phyloP scores from a whole-genome alignment of 305 asterid species.

The Fraxinus baroniana region DNA sequence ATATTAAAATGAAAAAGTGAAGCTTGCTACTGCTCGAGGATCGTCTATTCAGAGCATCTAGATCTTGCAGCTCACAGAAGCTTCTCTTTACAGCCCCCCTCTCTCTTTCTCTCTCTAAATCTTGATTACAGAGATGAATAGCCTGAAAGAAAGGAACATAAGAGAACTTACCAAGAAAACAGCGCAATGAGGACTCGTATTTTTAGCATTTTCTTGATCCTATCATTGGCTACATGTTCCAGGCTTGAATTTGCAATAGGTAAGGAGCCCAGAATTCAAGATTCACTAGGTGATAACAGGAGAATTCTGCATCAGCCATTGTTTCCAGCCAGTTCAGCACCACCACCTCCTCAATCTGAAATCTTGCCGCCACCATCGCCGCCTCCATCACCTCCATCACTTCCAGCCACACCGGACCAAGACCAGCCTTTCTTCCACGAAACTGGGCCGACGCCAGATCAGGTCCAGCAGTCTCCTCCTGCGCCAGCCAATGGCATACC shows the following conservation, averaged over 20 bases:
- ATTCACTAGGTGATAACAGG: conserved; percentile 33
- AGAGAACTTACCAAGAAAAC: conserved; percentile 2
- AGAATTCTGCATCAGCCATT: conserved; percentile 83
- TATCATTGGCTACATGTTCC: conserved; percentile 21
- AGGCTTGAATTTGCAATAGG: conserved; percentile 22
- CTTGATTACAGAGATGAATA: conserved; percentile 39
- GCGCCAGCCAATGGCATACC: conserved; percentile 37
- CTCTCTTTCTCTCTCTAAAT: neutral
- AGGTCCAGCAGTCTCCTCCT: conserved; percentile 45
- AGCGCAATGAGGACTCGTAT: conserved; percentile 47
- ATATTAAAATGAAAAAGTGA: conserved; percentile 24
- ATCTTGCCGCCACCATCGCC: conserved; percentile 23
- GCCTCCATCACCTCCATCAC: conserved; percentile 11
- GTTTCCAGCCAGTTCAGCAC: conserved; percentile 51
- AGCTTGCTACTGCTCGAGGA: conserved; percentile 18
- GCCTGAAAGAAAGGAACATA: conserved; percentile 37
- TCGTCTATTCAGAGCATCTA: conserved; percentile 26
- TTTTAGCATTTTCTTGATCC: conserved; percentile 32
- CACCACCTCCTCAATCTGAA: conserved; percentile 36
- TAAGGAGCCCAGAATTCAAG: conserved; percentile 18
- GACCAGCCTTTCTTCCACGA: conserved; percentile 71
- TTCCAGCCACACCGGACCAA: conserved; percentile 37
- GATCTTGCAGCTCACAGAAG: conserved; percentile 46
- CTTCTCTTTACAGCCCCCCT: conserved; percentile 34
- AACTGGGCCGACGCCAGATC: conserved; percentile 50